Percentiles rank a stretch among this genome's conserved stretches.
Conservation (phyloP, 2,329 filamentous ascomycete species). For the Hypoxylon sp. region DNA sequence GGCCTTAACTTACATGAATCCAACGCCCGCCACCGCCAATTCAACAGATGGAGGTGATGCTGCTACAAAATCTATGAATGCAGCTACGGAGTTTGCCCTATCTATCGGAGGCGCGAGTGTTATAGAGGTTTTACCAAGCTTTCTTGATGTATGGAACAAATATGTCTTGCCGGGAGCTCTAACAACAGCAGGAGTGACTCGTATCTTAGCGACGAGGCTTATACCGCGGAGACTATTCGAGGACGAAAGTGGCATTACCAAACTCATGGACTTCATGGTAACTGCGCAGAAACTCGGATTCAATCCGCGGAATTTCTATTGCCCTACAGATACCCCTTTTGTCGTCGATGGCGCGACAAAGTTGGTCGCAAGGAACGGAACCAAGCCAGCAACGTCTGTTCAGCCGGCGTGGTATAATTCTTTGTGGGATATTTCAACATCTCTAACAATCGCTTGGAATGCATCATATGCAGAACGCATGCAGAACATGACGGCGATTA, state of each 20-base stretch:
- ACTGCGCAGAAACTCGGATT: constrained; percentile 27
- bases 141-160: constrained; percentile 46
- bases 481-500: constrained; percentile 38
- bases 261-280: constrained; percentile 35
- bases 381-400: constrained; percentile 35
- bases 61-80: constrained; percentile 40
- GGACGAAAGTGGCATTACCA: constrained; percentile 38
- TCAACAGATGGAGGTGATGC: constrained; percentile 35
- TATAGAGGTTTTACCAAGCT: constrained; percentile 45
- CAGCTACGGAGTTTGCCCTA: constrained; percentile 41
- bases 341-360: constrained; percentile 23
- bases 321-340: constrained; percentile 44
- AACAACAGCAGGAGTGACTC: constrained; percentile 35
- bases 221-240: constrained; percentile 42
- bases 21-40: constrained; percentile 40
- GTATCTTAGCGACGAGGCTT: constrained; percentile 42
- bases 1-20: constrained; percentile 48
- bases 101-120: constrained; percentile 42
- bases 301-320: constrained; percentile 43
- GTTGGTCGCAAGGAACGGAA: background rate
- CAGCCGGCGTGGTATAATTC: constrained; percentile 46
- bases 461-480: constrained; percentile 43
- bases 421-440: constrained; percentile 41
- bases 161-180: constrained; percentile 40
- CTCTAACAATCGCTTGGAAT: constrained; percentile 38